Conservation (phyloP, 371 early-diverging fungal species). For the Mucor racemosus region DNA sequence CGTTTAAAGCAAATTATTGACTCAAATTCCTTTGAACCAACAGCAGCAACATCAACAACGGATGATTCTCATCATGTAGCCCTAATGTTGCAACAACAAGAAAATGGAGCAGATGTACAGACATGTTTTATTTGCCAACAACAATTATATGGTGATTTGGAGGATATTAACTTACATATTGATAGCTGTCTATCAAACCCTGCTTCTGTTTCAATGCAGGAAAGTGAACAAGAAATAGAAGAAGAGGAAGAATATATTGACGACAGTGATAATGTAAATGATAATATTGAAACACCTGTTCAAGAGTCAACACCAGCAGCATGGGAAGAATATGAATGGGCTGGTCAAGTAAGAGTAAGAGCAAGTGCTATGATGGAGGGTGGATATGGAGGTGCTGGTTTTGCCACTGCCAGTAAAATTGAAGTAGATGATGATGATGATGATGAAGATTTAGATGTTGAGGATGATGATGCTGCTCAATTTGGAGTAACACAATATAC, state of each 20-base stretch:
- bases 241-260: not conserved
- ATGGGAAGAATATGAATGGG: conserved; percentile 87
- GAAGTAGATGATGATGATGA: conserved; percentile 69
- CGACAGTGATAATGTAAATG: too few relatives aligned
- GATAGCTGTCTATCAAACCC: conserved; percentile 65
- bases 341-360: conserved; percentile 82
- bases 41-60: conserved; percentile 8
- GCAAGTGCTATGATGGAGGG: conserved; percentile 86
- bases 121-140: conserved; percentile 80
- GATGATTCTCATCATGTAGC: conserved; percentile 3
- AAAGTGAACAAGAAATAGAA: not conserved
- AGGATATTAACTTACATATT: conserved; percentile 72
- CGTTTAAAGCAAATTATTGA: conserved; percentile 25
- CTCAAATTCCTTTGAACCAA: conserved; percentile 11
- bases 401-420: conserved; percentile 53
- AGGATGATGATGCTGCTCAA: conserved; percentile 74
- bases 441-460: conserved; percentile 80
- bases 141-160: conserved; percentile 61
- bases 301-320: conserved; percentile 11
- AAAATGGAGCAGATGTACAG: conserved; percentile 29
- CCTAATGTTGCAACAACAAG: not conserved
- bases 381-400: conserved; percentile 67
- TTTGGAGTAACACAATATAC: conserved; percentile 79
- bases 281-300: too few relatives aligned
- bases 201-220: conserved; percentile 8